These are phyloP conservation scores for Rhododendron ferrugineum DNA, from an alignment of 148 eudicot species.

Conservation along the genomic window DNA sequence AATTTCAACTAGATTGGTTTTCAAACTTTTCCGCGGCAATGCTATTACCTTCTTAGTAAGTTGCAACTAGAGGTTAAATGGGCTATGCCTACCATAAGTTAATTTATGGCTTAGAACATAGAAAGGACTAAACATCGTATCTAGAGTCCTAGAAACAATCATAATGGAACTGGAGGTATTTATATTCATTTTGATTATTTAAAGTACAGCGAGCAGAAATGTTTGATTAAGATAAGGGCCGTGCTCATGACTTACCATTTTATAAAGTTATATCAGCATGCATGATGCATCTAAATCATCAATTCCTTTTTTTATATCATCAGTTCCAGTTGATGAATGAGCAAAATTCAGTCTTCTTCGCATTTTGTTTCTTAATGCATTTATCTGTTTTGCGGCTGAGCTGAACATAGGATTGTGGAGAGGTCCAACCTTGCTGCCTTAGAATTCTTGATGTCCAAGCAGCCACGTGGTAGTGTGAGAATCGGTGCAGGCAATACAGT, in stretches of 20 bases:
- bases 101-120: background rate
- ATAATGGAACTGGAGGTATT: background rate
- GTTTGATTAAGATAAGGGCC: background rate
- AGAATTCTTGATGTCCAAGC: slow-evolving; percentile 90
- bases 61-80: background rate
- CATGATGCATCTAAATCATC: background rate
- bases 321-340: background rate
- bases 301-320: background rate
- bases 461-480: slow-evolving; percentile 74
- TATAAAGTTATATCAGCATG: background rate
- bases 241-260: background rate
- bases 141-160: background rate
- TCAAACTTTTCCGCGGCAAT: background rate
- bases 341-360: background rate
- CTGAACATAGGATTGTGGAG: slow-evolving; percentile 49
- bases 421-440: slow-evolving; percentile 79
- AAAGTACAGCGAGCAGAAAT: background rate
- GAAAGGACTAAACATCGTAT: background rate
- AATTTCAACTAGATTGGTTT: no score
- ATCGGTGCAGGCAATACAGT: slow-evolving; percentile 69
- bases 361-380: background rate
- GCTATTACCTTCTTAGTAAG: background rate
- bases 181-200: background rate
- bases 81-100: background rate
- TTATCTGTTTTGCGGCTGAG: background rate